Conservation (phyloP, 129 eudicot genomes). For the Centaurea solstitialis region DNA sequence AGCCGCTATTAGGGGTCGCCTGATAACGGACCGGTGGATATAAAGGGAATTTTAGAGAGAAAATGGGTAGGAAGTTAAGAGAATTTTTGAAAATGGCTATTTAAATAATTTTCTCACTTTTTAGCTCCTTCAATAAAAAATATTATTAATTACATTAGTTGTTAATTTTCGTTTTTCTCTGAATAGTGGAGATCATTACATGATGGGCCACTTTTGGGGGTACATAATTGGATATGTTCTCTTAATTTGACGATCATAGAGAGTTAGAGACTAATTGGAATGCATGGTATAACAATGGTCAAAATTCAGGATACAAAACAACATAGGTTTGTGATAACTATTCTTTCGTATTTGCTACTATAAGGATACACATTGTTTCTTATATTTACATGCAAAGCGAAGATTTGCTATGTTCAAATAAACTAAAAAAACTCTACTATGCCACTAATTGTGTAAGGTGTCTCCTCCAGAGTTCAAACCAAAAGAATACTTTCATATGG, state of each 20-base stretch:
- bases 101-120: too few relatives aligned
- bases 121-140: too few relatives aligned
- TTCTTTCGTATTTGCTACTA: neutral
- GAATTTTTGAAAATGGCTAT: too few relatives aligned
- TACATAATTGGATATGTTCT: conserved; percentile 1
- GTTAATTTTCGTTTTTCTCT: neutral
- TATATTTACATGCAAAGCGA: too few relatives aligned
- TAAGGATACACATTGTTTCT: neutral
- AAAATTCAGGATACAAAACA: neutral
- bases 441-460: neutral
- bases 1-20: too few relatives aligned
- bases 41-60: too few relatives aligned
- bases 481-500: conserved; percentile 16
- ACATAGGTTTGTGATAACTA: neutral
- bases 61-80: too few relatives aligned
- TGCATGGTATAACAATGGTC: neutral
- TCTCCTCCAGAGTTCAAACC: conserved; percentile 27
- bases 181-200: conserved; percentile 21
- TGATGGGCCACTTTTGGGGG: conserved; percentile 15
- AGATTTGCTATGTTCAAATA: too few relatives aligned
- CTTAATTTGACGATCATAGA: neutral
- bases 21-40: too few relatives aligned
- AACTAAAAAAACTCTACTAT: neutral
- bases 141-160: too few relatives aligned
- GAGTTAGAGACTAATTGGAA: neutral